Evolutionary conservation across 805 yeast species (phyloP), one percentile per base, ranked within the genome.

Genomic region (Suhomyces kilbournensis): DNA sequence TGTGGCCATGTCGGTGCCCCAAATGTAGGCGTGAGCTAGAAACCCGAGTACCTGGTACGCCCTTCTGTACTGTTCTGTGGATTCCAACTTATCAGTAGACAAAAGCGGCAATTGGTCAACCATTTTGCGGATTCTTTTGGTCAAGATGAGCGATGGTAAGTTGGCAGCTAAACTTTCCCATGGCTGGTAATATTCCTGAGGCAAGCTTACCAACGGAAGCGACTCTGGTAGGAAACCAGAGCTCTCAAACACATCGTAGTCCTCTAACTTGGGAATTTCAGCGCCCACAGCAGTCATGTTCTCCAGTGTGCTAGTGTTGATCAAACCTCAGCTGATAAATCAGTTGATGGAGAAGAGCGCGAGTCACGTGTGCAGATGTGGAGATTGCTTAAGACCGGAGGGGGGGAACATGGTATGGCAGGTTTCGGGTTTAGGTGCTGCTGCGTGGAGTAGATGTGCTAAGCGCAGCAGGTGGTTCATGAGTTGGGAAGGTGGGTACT

Each of bases 21-120:
- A 92, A 22, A 92, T 84, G 64, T 92, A 92, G 1, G 94, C 96
- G 67, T 92, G 97, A 2, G 90, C 80, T 44, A 93, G 67, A 62
- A 91, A 92, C 10, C 93, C 85, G 26, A 92, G 74, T 2, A 90
- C 72, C 15, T 88, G 83, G 68, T 88, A 88, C 0, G 97, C 97
- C 60, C 97, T 78, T 65, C 96, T 79, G 64, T 78, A 76, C 58
- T 89, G 85, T 9, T 74, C 73, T 40, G 71, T 78, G 4, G 75
- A 62, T 0, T 52, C 53, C 34, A 86, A 70, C 4, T 76, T 65
- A 7, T 73, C 76, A 1, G 82, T 77, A 2, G 78, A 64, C 43
- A 93, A 74, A 2, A 77, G 53, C 1, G 91, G 89, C 60, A 92
- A 56, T 32, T 55, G 48, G 60, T 89, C 91, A n/a, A 91, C 81